Conservation (phyloP, 306 rosid genomes). For the Medicago ruthenica region DNA sequence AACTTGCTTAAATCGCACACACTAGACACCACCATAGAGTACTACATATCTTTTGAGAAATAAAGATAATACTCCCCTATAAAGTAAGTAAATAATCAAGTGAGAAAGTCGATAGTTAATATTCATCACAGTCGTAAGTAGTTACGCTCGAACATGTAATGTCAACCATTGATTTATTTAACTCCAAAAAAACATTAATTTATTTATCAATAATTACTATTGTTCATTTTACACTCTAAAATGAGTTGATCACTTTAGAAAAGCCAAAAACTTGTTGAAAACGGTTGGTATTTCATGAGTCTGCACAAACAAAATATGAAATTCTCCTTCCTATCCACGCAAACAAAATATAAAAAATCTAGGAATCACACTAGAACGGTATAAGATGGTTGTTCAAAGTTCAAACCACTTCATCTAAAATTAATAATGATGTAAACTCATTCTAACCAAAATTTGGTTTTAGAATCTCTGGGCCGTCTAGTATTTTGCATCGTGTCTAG, state of each 20-base stretch:
- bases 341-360: slow-evolving; percentile 31
- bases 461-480: slow-evolving; percentile 11
- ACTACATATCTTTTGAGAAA: too few species aligned
- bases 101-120: too few species aligned
- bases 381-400: slow-evolving; percentile 21
- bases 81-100: too few species aligned
- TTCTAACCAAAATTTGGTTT: slow-evolving; percentile 34
- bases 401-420: background rate
- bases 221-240: background rate
- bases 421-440: slow-evolving; percentile 23
- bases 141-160: too few species aligned
- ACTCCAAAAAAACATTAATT: too few species aligned
- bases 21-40: too few species aligned
- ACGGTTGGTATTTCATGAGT: background rate
- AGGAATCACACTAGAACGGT: background rate
- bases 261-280: background rate
- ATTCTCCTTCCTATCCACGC: slow-evolving; percentile 6
- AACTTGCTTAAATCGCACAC: too few species aligned
- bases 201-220: too few species aligned
- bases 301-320: slow-evolving; percentile 35
- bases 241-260: background rate
- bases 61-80: too few species aligned
- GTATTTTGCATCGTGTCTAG: slow-evolving; percentile 12
- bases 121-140: too few species aligned
- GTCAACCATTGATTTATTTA: too few species aligned